Evolutionary conservation across 805 yeast genomes (phyloP), one percentile per base, ranked within the genome.

Genomic region (Nakazawaea siamensis): DNA sequence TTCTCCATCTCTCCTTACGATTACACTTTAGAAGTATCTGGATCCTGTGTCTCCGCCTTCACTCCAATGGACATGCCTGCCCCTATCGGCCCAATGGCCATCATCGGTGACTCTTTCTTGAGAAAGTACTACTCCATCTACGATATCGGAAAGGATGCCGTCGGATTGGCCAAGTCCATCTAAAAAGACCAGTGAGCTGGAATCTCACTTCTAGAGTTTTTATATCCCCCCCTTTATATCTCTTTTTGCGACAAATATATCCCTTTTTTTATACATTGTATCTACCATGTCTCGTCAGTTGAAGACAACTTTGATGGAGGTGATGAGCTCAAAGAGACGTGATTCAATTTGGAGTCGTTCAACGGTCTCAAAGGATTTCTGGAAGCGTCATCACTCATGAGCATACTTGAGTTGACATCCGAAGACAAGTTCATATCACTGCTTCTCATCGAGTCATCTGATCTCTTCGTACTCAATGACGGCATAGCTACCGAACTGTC

Each of bases 51-150:
- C 51, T 88, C 97, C 40, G 94, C 94, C 6, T 84, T 92, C 70
- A 87, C 95, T 27, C 94, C 95, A 50, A 76, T 92, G 90, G 98
- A 92, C 57, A 76, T 92, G 77, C 97, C 97, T 35, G 85, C 79
- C 51, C 97, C 97, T 43, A 80, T 90, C 51, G 97, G 97, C 41
- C 97, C 95, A 47, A 63, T 92, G 63, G 95, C 97, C 39, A 90
- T 92, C 52, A 66, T 92, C 48, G 98, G 98, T 56, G 98, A 92
- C 56, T 90, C 97, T 12, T 92, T 92, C 80, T 75, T 92, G 64
- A 85, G 98, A 70, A 82, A 70, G 56, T 90, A 77, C 70, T 92
- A 92, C 72, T 86, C 97, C 17, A 73, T 92, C 47, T 92, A 92
- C 63, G 97, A 92, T 59, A 59, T 90, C 52, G 86, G 84, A 54